Conservation (phyloP, 164 flowering plant genomes). For the Cinnamomum chago region DNA sequence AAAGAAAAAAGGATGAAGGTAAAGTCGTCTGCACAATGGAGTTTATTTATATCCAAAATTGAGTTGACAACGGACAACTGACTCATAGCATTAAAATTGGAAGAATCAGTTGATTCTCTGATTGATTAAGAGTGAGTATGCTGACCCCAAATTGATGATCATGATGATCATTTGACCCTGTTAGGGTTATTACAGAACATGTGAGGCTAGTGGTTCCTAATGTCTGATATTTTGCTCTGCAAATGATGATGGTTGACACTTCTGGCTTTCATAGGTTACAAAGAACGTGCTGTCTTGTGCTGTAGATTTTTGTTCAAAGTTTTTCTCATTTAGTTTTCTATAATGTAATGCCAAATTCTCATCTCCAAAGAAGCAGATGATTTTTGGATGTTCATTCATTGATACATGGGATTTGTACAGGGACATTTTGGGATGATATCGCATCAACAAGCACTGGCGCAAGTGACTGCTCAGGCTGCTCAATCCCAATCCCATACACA, state of each 20-base stretch:
- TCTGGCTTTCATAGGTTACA: too few species aligned
- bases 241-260: too few species aligned
- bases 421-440: constrained; percentile 83
- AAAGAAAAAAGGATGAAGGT: too few species aligned
- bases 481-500: constrained; percentile 53
- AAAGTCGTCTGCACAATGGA: too few species aligned
- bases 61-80: neutral
- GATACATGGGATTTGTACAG: constrained; percentile 27
- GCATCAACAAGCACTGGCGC: constrained; percentile 91
- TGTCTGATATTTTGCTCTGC: too few species aligned
- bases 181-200: too few species aligned
- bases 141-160: too few species aligned
- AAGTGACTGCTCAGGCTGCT: constrained; percentile 90
- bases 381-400: neutral
- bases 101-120: neutral
- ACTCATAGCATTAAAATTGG: neutral
- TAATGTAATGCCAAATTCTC: neutral
- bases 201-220: too few species aligned
- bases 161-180: too few species aligned
- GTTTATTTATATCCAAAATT: neutral
- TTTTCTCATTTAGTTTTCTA: too few species aligned
- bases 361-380: neutral
- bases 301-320: neutral
- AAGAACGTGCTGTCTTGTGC: neutral
- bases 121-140: neutral